phyloP scores from a whole-genome alignment of 2,329 filamentous ascomycete species.

The Sporothrix sp. region DNA sequence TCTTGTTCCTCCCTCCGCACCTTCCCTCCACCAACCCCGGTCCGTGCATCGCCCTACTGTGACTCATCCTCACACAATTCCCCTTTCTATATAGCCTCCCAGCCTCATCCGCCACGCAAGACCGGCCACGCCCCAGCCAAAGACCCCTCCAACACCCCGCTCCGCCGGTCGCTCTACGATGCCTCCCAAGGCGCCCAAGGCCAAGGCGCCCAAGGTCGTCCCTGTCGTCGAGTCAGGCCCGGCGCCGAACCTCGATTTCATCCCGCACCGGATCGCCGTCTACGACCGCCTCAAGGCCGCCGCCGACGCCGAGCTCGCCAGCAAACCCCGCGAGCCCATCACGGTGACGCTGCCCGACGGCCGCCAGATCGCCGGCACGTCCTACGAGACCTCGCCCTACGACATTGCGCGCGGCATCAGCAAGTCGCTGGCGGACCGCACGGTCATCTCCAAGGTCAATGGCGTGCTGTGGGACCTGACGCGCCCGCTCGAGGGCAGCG shows the following conservation, averaged over 20 bases:
- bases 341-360: constrained; percentile 65
- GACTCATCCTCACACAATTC: not conserved
- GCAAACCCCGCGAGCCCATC: constrained; percentile 64
- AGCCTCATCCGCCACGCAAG: too few species aligned
- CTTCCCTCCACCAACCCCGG: not conserved
- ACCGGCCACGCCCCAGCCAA: not conserved
- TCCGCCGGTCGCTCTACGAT: not conserved
- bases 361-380: constrained; percentile 60
- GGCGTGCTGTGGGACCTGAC: constrained; percentile 87
- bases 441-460: constrained; percentile 77
- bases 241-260: constrained; percentile 55
- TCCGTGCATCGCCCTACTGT: not conserved
- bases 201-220: constrained; percentile 17
- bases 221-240: constrained; percentile 22
- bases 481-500: constrained; percentile 78
- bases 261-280: constrained; percentile 72
- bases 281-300: constrained; percentile 84
- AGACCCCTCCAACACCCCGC: not conserved
- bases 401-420: constrained; percentile 69
- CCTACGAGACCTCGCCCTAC: constrained; percentile 85
- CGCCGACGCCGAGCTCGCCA: constrained; percentile 65
- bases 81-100: not conserved
- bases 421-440: constrained; percentile 77
- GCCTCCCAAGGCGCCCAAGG: constrained; percentile 14
- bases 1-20: not conserved